phyloP scores from a whole-genome alignment of 2,329 filamentous ascomycete genomes.

The Aspergillus felis region DNA sequence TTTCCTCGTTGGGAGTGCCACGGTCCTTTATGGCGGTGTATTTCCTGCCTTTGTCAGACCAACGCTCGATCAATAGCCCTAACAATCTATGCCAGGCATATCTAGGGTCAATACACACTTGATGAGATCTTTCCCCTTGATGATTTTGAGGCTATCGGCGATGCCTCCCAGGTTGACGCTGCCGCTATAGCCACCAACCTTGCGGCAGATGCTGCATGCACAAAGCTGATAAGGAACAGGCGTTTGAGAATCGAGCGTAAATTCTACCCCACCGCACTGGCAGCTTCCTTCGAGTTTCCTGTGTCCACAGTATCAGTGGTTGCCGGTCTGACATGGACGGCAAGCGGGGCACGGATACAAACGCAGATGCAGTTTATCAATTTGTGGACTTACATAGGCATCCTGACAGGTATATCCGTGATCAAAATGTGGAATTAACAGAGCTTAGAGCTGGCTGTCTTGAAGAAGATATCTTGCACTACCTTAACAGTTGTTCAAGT shows the following conservation, averaged over 20 bases:
- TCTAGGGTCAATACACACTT: slow-evolving; percentile 31
- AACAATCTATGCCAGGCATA: background rate
- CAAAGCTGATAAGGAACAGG: slow-evolving; percentile 49
- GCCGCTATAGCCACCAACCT: slow-evolving; percentile 44
- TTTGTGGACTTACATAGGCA: background rate
- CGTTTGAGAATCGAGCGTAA: slow-evolving; percentile 43
- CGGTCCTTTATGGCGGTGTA: slow-evolving; percentile 44
- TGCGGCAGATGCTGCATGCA: slow-evolving; percentile 48
- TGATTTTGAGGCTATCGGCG: slow-evolving; percentile 39
- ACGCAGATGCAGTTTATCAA: background rate
- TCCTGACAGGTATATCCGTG: background rate
- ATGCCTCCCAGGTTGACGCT: slow-evolving; percentile 46
- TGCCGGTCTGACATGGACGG: background rate
- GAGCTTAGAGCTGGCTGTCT: background rate
- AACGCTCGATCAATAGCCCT: background rate
- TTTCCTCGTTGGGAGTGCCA: slow-evolving; percentile 36
- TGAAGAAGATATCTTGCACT: background rate
- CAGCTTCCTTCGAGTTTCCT: slow-evolving; percentile 49
- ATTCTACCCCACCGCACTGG: slow-evolving; percentile 48
- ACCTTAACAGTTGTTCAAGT: background rate
- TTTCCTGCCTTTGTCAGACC: slow-evolving; percentile 31
- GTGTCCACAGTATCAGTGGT: slow-evolving; percentile 7
- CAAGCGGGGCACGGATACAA: background rate
- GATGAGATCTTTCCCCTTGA: slow-evolving; percentile 41
- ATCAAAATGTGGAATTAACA: background rate